These are phyloP conservation scores for Pyricularia grisea DNA, from an alignment of 2,329 filamentous ascomycete species.

Conservation along the genomic window DNA sequence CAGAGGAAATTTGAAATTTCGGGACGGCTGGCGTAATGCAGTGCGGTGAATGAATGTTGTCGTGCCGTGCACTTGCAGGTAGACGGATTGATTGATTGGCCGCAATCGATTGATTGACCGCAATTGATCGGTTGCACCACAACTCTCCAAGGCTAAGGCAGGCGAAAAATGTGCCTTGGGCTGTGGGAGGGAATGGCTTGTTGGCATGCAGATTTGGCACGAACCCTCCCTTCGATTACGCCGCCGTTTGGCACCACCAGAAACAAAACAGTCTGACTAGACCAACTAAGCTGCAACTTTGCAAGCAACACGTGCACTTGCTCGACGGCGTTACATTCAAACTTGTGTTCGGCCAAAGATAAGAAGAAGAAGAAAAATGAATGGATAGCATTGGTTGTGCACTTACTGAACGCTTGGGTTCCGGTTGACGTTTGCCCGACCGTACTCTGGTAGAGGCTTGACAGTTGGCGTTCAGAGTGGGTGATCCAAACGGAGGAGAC, in stretches of 20 bases:
- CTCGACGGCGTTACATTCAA: background rate
- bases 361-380: background rate
- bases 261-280: background rate
- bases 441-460: background rate
- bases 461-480: background rate
- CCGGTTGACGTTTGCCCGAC: background rate
- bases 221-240: background rate
- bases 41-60: background rate
- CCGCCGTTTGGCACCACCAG: background rate
- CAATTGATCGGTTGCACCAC: background rate
- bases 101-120: no score
- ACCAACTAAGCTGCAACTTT: background rate
- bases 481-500: background rate
- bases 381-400: background rate
- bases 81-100: background rate
- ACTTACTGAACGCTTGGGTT: background rate
- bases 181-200: background rate
- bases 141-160: background rate
- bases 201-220: background rate
- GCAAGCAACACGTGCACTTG: background rate
- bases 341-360: background rate
- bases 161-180: background rate
- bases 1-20: background rate
- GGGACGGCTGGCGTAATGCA: background rate
- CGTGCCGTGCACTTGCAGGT: background rate